Base-by-base conservation (phyloP, 2,329 filamentous ascomycete genomes). In the Fusarium nematophilum region DNA sequence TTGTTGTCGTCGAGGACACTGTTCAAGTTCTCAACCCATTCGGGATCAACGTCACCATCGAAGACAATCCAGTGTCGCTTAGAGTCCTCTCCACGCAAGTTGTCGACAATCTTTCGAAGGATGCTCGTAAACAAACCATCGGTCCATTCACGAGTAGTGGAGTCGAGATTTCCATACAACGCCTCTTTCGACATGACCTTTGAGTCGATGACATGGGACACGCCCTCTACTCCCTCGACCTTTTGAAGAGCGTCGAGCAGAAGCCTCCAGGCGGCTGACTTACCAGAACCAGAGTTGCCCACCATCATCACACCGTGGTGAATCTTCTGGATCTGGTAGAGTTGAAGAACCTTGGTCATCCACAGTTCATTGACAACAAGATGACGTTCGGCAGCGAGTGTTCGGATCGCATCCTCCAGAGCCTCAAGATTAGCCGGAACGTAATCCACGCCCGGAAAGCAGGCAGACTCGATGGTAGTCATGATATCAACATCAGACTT, bases 301-400 rank as follows among this genome's bases (percentile, higher is more conserved):
- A 99, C 95, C 95, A 99, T 98, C 96, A 99, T 99, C 23, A 99
- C 95, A 89, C 95, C 95, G 68, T 99, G 95, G 71, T 99, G 95
- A 54, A 99, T 93, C 64, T 89, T 91, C 76, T 98, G 95, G 61
- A 99, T 99, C 75, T 99, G 95, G 74, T 97, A 98, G 3, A 99
- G 85, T 75, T 99, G 95, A 8, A 99, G 83, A 27, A 96, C 89
- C 79, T 99, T 99, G 53, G 92, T 95, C 86, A 98, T 93, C 96
- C 96, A 99, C 39, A 89, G 88, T 50, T 98, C 93, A 54, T 89
- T 97, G 66, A 96, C 90, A 8, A 97, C 92, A 11, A 96, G 85
- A 70, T 97, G 90, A 65, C 91, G 89, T 72, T 96, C 93, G 6
- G 84, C 86, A 25, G 96, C 95, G 59, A 97, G 87, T 27, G 89